A percentile compares a stretch with the other conserved stretches of the same genome.
Conservation (phyloP, 257 asterid species). For the Lycium barbarum region DNA sequence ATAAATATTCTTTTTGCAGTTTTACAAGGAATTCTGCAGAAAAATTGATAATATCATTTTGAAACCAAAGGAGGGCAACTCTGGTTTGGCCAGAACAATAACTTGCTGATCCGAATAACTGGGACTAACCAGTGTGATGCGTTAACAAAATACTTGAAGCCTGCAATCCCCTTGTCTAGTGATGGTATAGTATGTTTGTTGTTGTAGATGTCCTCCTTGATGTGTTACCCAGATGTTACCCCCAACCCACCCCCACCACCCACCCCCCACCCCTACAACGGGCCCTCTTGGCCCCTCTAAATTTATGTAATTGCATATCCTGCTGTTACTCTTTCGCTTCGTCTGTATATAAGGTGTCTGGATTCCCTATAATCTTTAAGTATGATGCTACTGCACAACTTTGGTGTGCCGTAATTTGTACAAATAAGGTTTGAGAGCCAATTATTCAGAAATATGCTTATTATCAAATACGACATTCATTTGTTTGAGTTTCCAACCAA, state of each 20-base stretch:
- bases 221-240: background rate
- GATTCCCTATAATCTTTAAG: background rate
- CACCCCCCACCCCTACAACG: background rate
- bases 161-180: background rate
- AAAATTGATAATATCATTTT: slow-evolving; percentile 63
- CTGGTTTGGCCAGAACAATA: slow-evolving; percentile 53
- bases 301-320: background rate
- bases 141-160: background rate
- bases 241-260: background rate
- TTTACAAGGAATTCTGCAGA: slow-evolving; percentile 75
- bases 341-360: background rate
- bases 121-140: slow-evolving; percentile 15
- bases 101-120: slow-evolving; percentile 54
- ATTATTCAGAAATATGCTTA: background rate
- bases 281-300: background rate
- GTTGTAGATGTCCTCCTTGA: background rate
- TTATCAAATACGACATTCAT: background rate
- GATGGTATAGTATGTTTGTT: background rate
- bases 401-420: background rate
- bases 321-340: background rate
- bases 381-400: background rate
- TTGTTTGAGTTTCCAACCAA: background rate
- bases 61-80: slow-evolving; percentile 66
- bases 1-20: slow-evolving; percentile 51
- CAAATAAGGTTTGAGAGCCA: background rate